Percentiles rank a stretch among this genome's conserved stretches.
Conservation (phyloP, 129 eudicot species). For the Rutidosis leptorrhynchoides region DNA sequence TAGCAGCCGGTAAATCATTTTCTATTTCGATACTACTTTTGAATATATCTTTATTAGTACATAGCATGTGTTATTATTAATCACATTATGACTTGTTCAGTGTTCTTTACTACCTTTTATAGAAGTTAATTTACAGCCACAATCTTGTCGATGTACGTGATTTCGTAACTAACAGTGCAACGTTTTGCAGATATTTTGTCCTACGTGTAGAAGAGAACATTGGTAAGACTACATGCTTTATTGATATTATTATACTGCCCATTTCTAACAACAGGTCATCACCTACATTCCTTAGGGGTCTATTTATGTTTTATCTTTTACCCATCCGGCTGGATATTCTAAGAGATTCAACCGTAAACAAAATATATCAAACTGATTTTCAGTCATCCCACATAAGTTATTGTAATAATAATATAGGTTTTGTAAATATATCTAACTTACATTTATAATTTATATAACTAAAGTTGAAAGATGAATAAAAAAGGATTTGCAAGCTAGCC, state of each 20-base stretch:
- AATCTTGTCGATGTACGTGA: background rate
- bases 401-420: background rate
- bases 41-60: background rate
- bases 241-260: background rate
- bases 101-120: background rate
- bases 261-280: background rate
- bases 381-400: background rate
- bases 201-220: slow-evolving; percentile 93
- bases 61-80: background rate
- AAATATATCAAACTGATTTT: background rate
- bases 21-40: background rate
- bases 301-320: background rate
- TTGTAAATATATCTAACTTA: background rate
- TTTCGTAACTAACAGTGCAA: background rate
- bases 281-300: slow-evolving; percentile 1
- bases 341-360: background rate
- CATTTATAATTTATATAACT: background rate
- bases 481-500: background rate
- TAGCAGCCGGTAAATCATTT: slow-evolving; percentile 80
- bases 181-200: slow-evolving; percentile 82
- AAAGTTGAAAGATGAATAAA: background rate
- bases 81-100: background rate
- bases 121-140: background rate
- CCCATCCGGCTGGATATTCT: background rate
- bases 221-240: slow-evolving; percentile 41